phyloP scores from a whole-genome alignment of 768 basidiomycete genomes.

The Boletus pseudopeckii region DNA sequence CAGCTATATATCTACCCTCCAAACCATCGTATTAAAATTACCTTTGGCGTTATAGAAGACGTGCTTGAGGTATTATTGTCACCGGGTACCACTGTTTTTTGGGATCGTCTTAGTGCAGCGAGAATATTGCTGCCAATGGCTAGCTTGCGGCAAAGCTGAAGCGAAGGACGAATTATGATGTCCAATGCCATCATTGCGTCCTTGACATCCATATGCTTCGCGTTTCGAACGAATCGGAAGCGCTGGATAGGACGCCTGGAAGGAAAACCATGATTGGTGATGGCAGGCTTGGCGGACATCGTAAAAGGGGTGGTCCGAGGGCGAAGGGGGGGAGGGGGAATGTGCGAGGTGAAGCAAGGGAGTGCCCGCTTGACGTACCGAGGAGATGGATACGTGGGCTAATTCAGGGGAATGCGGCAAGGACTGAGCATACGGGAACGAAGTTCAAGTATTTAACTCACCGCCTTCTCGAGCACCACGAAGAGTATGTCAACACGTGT shows the following conservation, averaged over 20 bases:
- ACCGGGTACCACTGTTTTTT: constrained; percentile 2
- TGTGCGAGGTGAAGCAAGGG: background rate
- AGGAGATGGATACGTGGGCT: constrained; percentile 5
- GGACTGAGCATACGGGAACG: background rate
- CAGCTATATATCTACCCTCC: background rate
- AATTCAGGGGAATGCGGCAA: background rate
- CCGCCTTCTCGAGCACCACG: constrained; percentile 4
- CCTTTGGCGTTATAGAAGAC: constrained; percentile 16
- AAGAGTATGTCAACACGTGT: constrained; percentile 8
- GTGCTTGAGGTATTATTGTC: constrained; percentile 5
- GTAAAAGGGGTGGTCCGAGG: background rate
- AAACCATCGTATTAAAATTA: background rate
- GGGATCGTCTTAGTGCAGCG: constrained; percentile 5
- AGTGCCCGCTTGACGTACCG: background rate
- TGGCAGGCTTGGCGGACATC: constrained; percentile 14
- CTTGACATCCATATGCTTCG: constrained; percentile 15
- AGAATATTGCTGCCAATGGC: constrained; percentile 4
- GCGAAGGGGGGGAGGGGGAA: background rate
- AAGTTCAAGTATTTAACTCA: constrained; percentile 24
- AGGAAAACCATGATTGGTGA: constrained; percentile 2
- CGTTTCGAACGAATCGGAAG: constrained; percentile 9
- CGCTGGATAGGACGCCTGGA: constrained; percentile 7
- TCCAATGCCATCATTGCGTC: constrained; percentile 16
- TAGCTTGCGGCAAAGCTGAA: constrained; percentile 19
- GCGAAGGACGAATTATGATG: constrained; percentile 23